Evolutionary conservation across 805 yeast genomes (phyloP).

Genomic region (Saccharomycopsis sp.): DNA sequence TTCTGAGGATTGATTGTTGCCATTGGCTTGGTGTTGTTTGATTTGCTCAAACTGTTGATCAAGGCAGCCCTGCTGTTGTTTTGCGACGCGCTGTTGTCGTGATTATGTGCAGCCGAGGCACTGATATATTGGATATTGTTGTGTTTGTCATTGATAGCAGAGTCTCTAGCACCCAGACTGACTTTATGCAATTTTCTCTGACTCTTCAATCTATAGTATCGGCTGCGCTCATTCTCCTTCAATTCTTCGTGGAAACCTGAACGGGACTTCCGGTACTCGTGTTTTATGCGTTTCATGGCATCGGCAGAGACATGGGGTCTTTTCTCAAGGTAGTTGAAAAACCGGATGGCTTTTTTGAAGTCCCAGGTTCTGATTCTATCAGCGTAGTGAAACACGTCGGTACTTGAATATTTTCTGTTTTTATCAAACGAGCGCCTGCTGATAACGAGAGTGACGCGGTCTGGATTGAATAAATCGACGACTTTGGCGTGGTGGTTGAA

Average conservation of each 20-base stretch:
- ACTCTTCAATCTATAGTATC: background rate
- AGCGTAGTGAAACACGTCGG: conserved; percentile 54
- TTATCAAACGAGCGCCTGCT: conserved; percentile 50
- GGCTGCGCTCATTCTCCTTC: conserved; percentile 13
- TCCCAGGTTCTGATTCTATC: conserved; percentile 79
- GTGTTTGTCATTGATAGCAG: background rate
- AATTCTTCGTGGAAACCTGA: background rate
- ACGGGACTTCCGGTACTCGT: background rate
- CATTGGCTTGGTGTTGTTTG: background rate
- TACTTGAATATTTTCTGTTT: conserved; percentile 35
- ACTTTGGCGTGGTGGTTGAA: conserved; percentile 46
- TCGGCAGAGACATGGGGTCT: conserved; percentile 1
- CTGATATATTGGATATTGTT: background rate
- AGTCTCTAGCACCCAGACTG: no score
- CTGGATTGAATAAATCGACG: conserved; percentile 50
- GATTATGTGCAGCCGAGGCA: background rate
- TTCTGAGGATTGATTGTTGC: conserved; percentile 3
- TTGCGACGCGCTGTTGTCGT: background rate
- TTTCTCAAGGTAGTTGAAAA: conserved; percentile 53
- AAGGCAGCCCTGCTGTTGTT: conserved; percentile 9
- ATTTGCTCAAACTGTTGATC: conserved; percentile 12
- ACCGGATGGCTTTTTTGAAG: conserved; percentile 75
- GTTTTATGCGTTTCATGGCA: background rate
- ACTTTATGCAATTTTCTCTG: no score
- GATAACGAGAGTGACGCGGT: conserved; percentile 68